A percentile compares a stretch with the other conserved stretches of the same genome.
These are phyloP conservation scores for Moricandia arvensis DNA, from an alignment of 345 rosid genomes.

Conservation along the genomic window DNA sequence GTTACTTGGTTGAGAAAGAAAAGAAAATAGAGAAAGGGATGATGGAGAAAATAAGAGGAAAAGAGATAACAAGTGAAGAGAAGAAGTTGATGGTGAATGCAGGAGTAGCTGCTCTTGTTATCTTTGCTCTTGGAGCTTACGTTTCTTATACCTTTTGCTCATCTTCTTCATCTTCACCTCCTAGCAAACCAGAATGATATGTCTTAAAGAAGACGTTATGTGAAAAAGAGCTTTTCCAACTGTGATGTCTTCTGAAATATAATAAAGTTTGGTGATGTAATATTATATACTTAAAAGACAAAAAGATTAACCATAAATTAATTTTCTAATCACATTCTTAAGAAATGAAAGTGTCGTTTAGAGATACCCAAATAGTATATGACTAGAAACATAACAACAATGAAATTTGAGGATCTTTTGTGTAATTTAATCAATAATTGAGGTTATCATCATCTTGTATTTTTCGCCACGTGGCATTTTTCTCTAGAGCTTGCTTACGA, in stretches of 20 bases:
- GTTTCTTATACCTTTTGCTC: conserved; percentile 43
- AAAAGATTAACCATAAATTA: not conserved
- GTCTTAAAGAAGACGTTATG: not conserved
- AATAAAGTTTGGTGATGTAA: conserved; percentile 22
- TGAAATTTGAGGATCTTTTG: not conserved
- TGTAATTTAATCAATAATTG: conserved; percentile 19
- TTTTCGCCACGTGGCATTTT: conserved; percentile 20
- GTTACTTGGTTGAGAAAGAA: conserved; percentile 31
- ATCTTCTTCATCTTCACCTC: conserved; percentile 24
- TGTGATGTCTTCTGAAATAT: conserved; percentile 13
- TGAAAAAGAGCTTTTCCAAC: not conserved
- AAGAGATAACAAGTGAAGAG: conserved; percentile 47
- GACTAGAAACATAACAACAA: conserved; percentile 10
- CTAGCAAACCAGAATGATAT: conserved; percentile 34
- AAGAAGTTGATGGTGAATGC: conserved; percentile 47
- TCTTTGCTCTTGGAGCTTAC: conserved; percentile 61
- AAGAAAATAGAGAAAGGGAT: conserved; percentile 28
- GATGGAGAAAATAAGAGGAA: conserved; percentile 34
- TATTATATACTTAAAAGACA: not conserved
- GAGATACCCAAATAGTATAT: not conserved
- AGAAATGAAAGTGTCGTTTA: not conserved
- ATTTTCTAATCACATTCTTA: too few species aligned
- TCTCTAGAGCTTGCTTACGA: not conserved
- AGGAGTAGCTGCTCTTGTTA: conserved; percentile 58
- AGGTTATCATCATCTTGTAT: conserved; percentile 17